These are phyloP conservation scores for Teunomyces atbi DNA, from an alignment of 805 yeast species.

Conservation along the genomic window DNA sequence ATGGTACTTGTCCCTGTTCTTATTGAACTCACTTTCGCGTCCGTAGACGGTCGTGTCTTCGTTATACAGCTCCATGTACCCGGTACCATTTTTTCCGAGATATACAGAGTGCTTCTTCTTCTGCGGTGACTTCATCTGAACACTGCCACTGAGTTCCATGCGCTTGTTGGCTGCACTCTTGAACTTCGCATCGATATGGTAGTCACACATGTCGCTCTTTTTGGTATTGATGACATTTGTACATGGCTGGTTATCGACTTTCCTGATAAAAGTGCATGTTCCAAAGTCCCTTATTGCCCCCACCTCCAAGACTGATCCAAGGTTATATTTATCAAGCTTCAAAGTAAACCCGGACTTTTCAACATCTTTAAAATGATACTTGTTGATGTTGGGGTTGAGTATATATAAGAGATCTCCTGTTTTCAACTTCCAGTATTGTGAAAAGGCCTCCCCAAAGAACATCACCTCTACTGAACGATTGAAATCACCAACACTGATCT, in stretches of 20 bases:
- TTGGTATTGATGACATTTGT: slow-evolving; percentile 56
- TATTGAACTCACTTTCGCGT: slow-evolving; percentile 12
- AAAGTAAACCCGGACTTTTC: slow-evolving; percentile 48
- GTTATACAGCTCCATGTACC: slow-evolving; percentile 18
- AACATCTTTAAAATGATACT: slow-evolving; percentile 21
- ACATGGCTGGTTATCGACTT: slow-evolving; percentile 52
- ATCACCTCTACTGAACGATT: slow-evolving; percentile 56
- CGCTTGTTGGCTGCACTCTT: slow-evolving; percentile 57
- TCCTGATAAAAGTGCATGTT: slow-evolving; percentile 53
- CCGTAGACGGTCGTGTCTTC: slow-evolving; percentile 23
- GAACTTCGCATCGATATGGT: slow-evolving; percentile 61
- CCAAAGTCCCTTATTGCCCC: slow-evolving; percentile 72
- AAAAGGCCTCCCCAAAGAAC: slow-evolving; percentile 66
- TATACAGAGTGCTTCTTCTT: slow-evolving; percentile 37
- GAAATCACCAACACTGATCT: slow-evolving; percentile 67
- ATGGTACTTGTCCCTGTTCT: slow-evolving; percentile 36
- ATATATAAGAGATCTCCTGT: slow-evolving; percentile 74
- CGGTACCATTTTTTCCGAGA: slow-evolving; percentile 26
- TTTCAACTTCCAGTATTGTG: slow-evolving; percentile 67
- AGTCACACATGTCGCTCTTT: slow-evolving; percentile 61
- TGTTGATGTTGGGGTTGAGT: slow-evolving; percentile 65
- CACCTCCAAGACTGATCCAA: slow-evolving; percentile 62
- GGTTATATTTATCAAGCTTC: slow-evolving; percentile 45
- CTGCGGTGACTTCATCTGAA: slow-evolving; percentile 56
- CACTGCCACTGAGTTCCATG: slow-evolving; percentile 70